phyloP scores from a whole-genome alignment of 1,139 yeast genomes.

The Arxiozyma slooffiae region DNA sequence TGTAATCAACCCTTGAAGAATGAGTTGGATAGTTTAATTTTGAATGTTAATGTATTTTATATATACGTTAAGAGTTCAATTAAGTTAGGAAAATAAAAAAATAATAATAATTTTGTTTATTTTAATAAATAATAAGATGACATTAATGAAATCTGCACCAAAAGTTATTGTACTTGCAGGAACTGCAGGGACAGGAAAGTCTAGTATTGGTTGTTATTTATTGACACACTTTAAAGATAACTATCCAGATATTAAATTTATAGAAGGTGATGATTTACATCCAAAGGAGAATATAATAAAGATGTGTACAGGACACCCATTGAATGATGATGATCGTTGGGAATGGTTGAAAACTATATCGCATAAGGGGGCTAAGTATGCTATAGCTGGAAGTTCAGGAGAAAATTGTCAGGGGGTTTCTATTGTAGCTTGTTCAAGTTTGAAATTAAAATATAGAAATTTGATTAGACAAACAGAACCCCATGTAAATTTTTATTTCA shows the following conservation, averaged over 20 bases:
- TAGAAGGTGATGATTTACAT: conserved; percentile 83
- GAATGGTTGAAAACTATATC: conserved; percentile 65
- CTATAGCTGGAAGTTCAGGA: conserved; percentile 20
- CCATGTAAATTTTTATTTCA: conserved; percentile 43
- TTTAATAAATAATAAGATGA: too few species aligned
- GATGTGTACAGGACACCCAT: conserved; percentile 72
- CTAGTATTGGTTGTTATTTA: conserved; percentile 59
- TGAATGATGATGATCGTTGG: conserved; percentile 85
- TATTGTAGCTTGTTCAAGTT: conserved; percentile 75
- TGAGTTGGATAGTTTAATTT: too few species aligned
- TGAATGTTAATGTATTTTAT: too few species aligned
- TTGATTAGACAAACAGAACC: conserved; percentile 36
- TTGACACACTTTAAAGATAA: conserved; percentile 24
- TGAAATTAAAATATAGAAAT: conserved; percentile 65
- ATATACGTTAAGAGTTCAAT: too few species aligned
- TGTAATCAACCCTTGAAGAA: too few species aligned
- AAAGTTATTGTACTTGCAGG: conserved; percentile 54
- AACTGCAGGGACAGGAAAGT: conserved; percentile 90
- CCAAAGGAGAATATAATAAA: conserved; percentile 65
- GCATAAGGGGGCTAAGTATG: conserved; percentile 26
- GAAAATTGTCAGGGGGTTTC: conserved; percentile 31
- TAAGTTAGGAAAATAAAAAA: too few species aligned
- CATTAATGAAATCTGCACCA: background rate
- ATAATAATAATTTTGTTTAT: background rate
- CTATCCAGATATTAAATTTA: conserved; percentile 39